Evolutionary conservation across 345 rosid genomes (phyloP).

Genomic region (Gossypium arboreum): DNA sequence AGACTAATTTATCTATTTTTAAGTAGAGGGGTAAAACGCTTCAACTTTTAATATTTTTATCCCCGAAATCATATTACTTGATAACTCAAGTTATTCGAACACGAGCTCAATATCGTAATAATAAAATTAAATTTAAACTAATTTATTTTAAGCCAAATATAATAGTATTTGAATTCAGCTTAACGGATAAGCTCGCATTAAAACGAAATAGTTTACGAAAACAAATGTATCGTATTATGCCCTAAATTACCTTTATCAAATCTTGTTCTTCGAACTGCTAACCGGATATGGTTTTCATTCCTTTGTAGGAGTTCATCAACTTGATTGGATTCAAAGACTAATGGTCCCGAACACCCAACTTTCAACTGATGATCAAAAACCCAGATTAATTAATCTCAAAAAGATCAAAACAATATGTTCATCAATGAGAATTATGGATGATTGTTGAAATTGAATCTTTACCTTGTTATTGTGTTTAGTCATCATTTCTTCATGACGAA

Average conservation of each 20-base stretch:
- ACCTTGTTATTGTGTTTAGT: constrained; percentile 29
- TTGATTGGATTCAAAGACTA: constrained; percentile 36
- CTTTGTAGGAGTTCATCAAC: constrained; percentile 42
- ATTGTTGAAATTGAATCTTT: constrained; percentile 13
- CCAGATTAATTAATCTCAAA: background rate
- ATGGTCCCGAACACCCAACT: constrained; percentile 43
- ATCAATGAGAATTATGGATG: too few relatives aligned
- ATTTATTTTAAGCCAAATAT: background rate
- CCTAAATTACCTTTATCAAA: constrained; percentile 29
- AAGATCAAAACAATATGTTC: too few relatives aligned
- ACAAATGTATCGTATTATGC: background rate
- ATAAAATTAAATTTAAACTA: too few relatives aligned
- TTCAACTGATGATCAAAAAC: background rate
- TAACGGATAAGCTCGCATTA: too few relatives aligned
- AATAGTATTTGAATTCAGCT: background rate
- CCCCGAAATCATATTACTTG: too few relatives aligned
- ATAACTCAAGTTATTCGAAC: too few relatives aligned
- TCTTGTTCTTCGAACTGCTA: constrained; percentile 45
- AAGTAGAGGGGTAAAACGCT: too few relatives aligned
- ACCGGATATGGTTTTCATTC: constrained; percentile 53
- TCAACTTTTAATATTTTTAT: too few relatives aligned
- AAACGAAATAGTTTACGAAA: background rate
- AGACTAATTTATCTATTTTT: too few relatives aligned
- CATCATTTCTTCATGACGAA: constrained; percentile 21
- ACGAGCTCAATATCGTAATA: too few relatives aligned